phyloP scores from a whole-genome alignment of 345 rosid genomes.

The Sisymbrium altissimum region DNA sequence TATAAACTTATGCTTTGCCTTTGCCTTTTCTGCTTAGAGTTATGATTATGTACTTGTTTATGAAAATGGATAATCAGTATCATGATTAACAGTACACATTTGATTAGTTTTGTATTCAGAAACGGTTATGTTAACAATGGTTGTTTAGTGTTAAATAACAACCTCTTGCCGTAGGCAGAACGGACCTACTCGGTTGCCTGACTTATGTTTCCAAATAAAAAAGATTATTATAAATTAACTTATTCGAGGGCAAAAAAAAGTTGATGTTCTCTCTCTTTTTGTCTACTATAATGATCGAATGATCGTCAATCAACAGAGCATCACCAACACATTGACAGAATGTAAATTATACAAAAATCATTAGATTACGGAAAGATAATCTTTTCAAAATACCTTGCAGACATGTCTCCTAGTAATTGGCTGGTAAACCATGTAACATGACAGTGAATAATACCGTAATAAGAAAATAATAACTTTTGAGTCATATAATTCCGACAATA shows the following conservation, averaged over 20 bases:
- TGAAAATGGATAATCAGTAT: not conserved
- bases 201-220: no score
- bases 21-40: no score
- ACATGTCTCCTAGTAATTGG: not conserved
- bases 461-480: no score
- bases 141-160: not conserved
- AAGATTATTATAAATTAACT: no score
- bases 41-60: not conserved
- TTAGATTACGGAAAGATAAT: not conserved
- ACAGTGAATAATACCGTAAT: no score
- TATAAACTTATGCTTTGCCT: no score
- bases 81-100: not conserved
- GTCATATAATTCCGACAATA: not conserved
- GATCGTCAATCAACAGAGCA: conserved; percentile 19
- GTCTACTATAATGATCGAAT: not conserved
- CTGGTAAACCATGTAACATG: not conserved
- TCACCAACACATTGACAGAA: conserved; percentile 21
- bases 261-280: not conserved
- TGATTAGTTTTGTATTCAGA: not conserved
- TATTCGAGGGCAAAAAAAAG: no score
- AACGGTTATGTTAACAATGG: not conserved
- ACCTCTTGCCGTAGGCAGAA: no score
- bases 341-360: not conserved
- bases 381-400: not conserved
- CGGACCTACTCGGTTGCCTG: no score